Evolutionary conservation across 306 rosid species (phyloP).

Genomic region (Castanea crenata): DNA sequence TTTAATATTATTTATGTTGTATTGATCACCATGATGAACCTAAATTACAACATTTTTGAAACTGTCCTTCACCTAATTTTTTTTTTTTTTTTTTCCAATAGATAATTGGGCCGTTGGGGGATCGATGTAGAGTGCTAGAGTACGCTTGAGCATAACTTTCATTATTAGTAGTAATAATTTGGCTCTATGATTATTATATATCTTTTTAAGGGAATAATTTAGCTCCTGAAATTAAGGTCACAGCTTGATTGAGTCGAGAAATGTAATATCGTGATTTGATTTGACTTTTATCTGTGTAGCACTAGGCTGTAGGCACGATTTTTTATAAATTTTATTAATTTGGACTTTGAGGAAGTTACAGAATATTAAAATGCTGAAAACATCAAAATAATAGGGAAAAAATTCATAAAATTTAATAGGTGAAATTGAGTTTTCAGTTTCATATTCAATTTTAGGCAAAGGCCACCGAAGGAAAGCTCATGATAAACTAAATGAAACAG

Average conservation of each 20-base stretch:
- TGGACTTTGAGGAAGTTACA: not conserved
- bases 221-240: constrained; percentile 4
- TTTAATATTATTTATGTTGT: too few species aligned
- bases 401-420: not conserved
- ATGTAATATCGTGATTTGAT: constrained; percentile 12
- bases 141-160: not conserved
- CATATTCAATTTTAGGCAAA: too few species aligned
- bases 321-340: not conserved
- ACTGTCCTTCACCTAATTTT: not conserved
- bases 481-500: not conserved
- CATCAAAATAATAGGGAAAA: not conserved
- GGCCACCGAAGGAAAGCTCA: too few species aligned
- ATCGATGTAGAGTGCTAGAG: not conserved
- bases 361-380: not conserved
- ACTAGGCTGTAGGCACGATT: not conserved
- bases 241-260: not conserved
- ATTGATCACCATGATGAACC: too few species aligned
- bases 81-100: too few species aligned
- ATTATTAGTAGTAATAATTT: not conserved
- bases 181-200: too few species aligned
- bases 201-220: not conserved
- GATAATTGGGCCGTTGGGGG: not conserved
- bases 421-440: too few species aligned
- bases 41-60: too few species aligned
- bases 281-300: not conserved